Evolutionary conservation across 768 basidiomycete species (phyloP).

Genomic region (Termitomyces sp.): DNA sequence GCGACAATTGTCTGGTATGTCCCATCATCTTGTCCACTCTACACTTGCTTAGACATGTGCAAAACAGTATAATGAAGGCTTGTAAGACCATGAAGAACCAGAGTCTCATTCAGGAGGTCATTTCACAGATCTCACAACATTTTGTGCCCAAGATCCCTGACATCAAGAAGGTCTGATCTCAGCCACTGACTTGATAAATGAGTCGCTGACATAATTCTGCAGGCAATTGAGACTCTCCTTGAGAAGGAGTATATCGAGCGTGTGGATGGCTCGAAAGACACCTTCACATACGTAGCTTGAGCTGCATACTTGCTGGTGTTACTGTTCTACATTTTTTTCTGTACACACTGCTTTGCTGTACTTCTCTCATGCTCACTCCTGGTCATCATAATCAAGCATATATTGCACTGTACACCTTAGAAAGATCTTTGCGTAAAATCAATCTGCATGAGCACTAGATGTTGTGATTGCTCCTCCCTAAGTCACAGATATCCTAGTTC

Average conservation of each 20-base stretch:
- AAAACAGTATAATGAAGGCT: slow-evolving; percentile 87
- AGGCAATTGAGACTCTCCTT: slow-evolving; percentile 89
- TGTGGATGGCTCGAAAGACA: slow-evolving; percentile 87
- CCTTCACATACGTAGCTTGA: slow-evolving; percentile 76
- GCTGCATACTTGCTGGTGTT: not conserved
- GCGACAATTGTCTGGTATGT: slow-evolving; percentile 83
- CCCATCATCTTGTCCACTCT: not conserved
- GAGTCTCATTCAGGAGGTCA: slow-evolving; percentile 82
- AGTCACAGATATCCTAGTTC: no score
- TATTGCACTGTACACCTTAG: slow-evolving; percentile 8
- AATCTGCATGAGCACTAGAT: not conserved
- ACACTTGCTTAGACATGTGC: not conserved
- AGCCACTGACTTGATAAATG: not conserved
- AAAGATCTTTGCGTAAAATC: not conserved
- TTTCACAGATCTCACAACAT: slow-evolving; percentile 82
- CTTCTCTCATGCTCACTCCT: not conserved
- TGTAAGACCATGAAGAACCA: slow-evolving; percentile 96
- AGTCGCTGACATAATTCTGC: slow-evolving; percentile 1
- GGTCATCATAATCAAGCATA: not conserved
- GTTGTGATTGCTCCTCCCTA: no score
- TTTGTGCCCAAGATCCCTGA: slow-evolving; percentile 94
- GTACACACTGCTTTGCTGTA: slow-evolving; percentile 5
- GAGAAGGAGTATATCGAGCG: slow-evolving; percentile 99
- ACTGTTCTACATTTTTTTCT: not conserved
- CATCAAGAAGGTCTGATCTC: slow-evolving; percentile 81